phyloP scores from a whole-genome alignment of 176 grass and related monocot genomes.

The Carex pumila region DNA sequence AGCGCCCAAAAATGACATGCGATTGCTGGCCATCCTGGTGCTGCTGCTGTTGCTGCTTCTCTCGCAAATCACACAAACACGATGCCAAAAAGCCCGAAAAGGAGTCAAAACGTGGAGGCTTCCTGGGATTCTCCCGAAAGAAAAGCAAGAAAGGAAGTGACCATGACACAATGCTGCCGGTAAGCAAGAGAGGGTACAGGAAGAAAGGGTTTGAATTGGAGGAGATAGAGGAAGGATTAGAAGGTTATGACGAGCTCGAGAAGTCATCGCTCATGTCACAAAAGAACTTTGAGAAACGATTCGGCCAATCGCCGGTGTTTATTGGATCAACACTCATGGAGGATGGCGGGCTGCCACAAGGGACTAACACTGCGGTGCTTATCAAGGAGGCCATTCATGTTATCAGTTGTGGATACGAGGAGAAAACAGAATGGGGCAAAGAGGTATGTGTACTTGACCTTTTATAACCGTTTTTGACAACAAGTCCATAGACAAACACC shows the following conservation, averaged over 20 bases:
- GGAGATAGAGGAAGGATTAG: constrained; percentile 95
- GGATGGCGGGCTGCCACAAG: constrained; percentile 68
- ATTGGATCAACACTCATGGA: constrained; percentile 92
- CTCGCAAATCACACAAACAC: constrained; percentile 54
- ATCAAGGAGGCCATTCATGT: constrained; percentile 96
- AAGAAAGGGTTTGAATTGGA: constrained; percentile 91
- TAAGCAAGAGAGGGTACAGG: constrained; percentile 49
- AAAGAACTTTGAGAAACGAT: constrained; percentile 96
- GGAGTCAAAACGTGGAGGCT: constrained; percentile 32
- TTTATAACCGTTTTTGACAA: neutral
- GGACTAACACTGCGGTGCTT: constrained; percentile 48
- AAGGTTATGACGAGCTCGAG: constrained; percentile 88
- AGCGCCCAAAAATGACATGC: constrained; percentile 92
- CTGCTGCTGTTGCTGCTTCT: constrained; percentile 70
- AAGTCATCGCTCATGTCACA: constrained; percentile 92
- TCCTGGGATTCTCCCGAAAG: constrained; percentile 62
- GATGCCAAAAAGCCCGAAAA: constrained; percentile 27
- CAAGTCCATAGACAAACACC: too few relatives aligned
- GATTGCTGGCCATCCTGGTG: constrained; percentile 98
- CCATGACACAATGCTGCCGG: constrained; percentile 22
- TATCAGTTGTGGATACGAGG: constrained; percentile 90
- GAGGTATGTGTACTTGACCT: constrained; percentile 38
- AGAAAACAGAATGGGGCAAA: constrained; percentile 96
- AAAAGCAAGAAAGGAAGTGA: constrained; percentile 60
- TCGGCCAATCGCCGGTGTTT: constrained; percentile 91